A percentile compares a stretch with the other conserved stretches of the same genome.
These are phyloP conservation scores for Takashimella koratensis DNA, from an alignment of 1,284 basidiomycete species.

Conservation along the genomic window DNA sequence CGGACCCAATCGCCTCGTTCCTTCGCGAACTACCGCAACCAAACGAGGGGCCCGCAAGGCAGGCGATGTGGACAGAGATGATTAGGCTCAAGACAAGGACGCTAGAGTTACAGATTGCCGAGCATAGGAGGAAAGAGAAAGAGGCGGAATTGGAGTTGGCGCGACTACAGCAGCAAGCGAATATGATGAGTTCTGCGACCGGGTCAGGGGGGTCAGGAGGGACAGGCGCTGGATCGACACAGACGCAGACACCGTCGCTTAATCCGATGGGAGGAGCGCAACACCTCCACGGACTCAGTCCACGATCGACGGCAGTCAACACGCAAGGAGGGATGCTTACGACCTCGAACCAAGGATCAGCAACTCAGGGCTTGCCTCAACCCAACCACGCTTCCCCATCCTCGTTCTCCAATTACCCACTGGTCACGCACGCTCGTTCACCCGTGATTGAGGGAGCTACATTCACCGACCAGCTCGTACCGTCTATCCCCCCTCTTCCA, in stretches of 20 bases:
- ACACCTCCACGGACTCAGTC: neutral
- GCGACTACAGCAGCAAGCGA: conserved; percentile 19
- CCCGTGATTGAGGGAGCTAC: conserved; percentile 6
- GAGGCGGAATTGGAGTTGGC: conserved; percentile 42
- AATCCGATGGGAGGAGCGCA: neutral
- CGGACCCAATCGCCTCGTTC: conserved; percentile 16
- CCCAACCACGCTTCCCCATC: neutral
- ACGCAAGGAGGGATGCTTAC: neutral
- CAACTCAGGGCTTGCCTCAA: neutral
- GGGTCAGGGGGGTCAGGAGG: neutral
- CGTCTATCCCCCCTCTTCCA: neutral
- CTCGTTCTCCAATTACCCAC: conserved; percentile 5
- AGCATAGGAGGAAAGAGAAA: conserved; percentile 38
- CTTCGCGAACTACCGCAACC: conserved; percentile 15
- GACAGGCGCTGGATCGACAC: neutral
- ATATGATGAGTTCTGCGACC: neutral
- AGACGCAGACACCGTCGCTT: too few relatives aligned
- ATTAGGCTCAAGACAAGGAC: conserved; percentile 36
- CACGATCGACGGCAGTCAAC: neutral
- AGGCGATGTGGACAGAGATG: conserved; percentile 40
- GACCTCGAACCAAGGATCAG: neutral
- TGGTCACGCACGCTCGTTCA: conserved; percentile 12
- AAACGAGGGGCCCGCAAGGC: conserved; percentile 23
- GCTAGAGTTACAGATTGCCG: conserved; percentile 46
- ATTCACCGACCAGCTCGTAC: neutral